These are phyloP conservation scores for Phytophthora ramorum DNA, from an alignment of 352 stramenopile species.

Conservation along the genomic window DNA sequence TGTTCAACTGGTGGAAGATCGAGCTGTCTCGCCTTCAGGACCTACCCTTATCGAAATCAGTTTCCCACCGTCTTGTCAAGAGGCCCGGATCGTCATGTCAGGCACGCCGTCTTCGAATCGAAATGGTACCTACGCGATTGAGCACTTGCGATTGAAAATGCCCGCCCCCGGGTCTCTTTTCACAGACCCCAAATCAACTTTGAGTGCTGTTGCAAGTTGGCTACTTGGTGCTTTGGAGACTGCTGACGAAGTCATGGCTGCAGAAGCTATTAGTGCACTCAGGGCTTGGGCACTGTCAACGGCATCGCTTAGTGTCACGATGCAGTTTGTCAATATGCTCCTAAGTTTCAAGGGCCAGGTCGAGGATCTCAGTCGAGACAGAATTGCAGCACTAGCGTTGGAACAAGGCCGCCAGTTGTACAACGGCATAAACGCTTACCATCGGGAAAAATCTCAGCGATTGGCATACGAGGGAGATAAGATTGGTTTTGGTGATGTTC, in stretches of 20 bases:
- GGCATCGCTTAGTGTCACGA: constrained; percentile 69
- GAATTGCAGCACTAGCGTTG: constrained; percentile 49
- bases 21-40: constrained; percentile 15
- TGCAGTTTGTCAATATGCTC: constrained; percentile 81
- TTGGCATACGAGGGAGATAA: constrained; percentile 44
- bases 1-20: constrained; percentile 46
- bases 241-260: constrained; percentile 56
- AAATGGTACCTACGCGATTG: constrained; percentile 72
- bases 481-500: constrained; percentile 61
- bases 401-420: constrained; percentile 54
- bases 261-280: constrained; percentile 72
- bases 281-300: constrained; percentile 81
- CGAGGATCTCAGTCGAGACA: constrained; percentile 3
- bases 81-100: constrained; percentile 69
- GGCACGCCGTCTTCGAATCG: constrained; percentile 72
- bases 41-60: constrained; percentile 47
- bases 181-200: constrained; percentile 57
- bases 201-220: constrained; percentile 74
- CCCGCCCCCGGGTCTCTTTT: constrained; percentile 67
- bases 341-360: constrained; percentile 28
- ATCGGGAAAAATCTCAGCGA: constrained; percentile 48
- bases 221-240: constrained; percentile 56
- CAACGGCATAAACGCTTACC: constrained; percentile 56
- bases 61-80: constrained; percentile 52
- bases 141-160: constrained; percentile 67